These are phyloP conservation scores for Naegleria fowleri DNA, from an alignment of 208 protist species.

Conservation along the genomic window DNA sequence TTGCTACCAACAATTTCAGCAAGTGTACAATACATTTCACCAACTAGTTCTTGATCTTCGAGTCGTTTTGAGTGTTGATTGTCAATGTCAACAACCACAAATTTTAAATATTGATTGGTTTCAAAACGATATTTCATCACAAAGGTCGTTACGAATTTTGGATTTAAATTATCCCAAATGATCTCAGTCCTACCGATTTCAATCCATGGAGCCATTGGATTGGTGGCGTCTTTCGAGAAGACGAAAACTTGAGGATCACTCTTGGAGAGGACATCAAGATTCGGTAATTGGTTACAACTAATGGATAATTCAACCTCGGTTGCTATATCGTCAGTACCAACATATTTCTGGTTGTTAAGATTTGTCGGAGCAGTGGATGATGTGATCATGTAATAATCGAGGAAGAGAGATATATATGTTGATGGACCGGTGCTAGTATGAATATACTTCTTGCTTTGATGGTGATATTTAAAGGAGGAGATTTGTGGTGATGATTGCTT, in stretches of 20 bases:
- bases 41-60: constrained; percentile 33
- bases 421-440: too few species aligned
- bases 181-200: constrained; percentile 22
- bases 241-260: not conserved
- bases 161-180: constrained; percentile 20
- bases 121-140: not conserved
- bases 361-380: not conserved
- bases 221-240: not conserved
- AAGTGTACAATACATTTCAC: constrained; percentile 27
- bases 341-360: not conserved
- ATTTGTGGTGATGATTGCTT: too few species aligned
- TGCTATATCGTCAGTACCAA: not conserved
- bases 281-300: not conserved
- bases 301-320: not conserved
- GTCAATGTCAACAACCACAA: constrained; percentile 28
- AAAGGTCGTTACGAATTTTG: not conserved
- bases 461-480: too few species aligned
- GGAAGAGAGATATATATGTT: too few species aligned
- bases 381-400: too few species aligned
- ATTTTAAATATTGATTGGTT: constrained; percentile 9
- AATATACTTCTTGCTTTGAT: too few species aligned
- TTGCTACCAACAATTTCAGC: constrained; percentile 12
- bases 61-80: not conserved
- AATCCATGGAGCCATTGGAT: not conserved
- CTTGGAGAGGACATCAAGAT: not conserved